Evolutionary conservation across 2,329 filamentous ascomycete species (phyloP).

Genomic region (Fusarium equiseti): DNA sequence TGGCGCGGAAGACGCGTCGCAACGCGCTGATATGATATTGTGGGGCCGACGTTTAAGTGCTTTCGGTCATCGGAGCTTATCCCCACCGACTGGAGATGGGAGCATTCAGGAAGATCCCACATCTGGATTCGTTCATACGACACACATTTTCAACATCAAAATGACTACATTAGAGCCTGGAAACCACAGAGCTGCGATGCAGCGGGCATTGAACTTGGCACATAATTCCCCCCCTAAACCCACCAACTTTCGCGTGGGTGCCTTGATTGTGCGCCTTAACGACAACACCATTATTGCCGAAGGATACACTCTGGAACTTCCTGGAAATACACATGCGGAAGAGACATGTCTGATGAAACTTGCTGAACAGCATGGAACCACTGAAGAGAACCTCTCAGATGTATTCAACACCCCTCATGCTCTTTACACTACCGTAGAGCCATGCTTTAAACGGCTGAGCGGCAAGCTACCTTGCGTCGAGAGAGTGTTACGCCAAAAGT

Average conservation of each 20-base stretch:
- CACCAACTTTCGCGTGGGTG: slow-evolving; percentile 94
- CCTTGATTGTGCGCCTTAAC: slow-evolving; percentile 76
- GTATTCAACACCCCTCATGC: slow-evolving; percentile 51
- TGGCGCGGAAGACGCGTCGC: slow-evolving; percentile 36
- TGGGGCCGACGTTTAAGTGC: slow-evolving; percentile 44
- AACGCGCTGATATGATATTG: slow-evolving; percentile 35
- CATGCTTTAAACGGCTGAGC: slow-evolving; percentile 79
- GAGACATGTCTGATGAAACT: slow-evolving; percentile 90
- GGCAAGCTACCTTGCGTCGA: slow-evolving; percentile 84
- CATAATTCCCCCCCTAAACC: slow-evolving; percentile 84
- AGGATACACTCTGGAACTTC: slow-evolving; percentile 90
- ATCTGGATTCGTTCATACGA: neutral
- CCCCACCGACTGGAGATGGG: slow-evolving; percentile 26
- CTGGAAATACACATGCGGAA: slow-evolving; percentile 96
- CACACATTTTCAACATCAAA: neutral
- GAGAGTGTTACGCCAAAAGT: slow-evolving; percentile 74
- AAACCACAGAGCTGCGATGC: slow-evolving; percentile 69
- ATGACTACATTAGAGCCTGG: slow-evolving; percentile 48
- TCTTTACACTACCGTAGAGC: slow-evolving; percentile 95
- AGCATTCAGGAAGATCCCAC: neutral
- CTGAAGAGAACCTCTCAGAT: slow-evolving; percentile 67
- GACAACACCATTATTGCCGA: slow-evolving; percentile 75
- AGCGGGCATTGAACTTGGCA: slow-evolving; percentile 79
- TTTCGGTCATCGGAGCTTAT: slow-evolving; percentile 41
- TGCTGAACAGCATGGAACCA: slow-evolving; percentile 58